phyloP scores from a whole-genome alignment of 2,329 filamentous ascomycete genomes.

The Tothia fuscella region DNA sequence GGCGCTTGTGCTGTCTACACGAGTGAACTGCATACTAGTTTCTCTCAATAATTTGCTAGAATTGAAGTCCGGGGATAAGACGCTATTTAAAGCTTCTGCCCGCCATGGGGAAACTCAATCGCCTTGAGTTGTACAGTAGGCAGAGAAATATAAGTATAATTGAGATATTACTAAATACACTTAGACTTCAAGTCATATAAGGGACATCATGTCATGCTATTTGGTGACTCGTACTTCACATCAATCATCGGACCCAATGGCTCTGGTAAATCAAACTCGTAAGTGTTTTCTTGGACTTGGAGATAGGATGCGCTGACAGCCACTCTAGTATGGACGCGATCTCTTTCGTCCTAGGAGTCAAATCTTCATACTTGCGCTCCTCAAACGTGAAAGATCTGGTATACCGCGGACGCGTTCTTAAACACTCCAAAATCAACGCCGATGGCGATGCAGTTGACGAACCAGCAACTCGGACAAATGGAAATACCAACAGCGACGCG shows the following conservation, averaged over 20 bases:
- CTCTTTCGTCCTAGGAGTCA: constrained; percentile 96
- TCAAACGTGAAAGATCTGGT: constrained; percentile 88
- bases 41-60: too few species aligned
- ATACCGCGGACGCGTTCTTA: constrained; percentile 87
- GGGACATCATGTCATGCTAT: constrained; percentile 84
- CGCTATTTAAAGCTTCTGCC: too few species aligned
- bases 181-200: constrained; percentile 99
- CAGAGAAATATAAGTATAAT: constrained; percentile 15
- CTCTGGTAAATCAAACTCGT: constrained; percentile 98
- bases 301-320: neutral
- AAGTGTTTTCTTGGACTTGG: too few species aligned
- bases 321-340: constrained; percentile 88
- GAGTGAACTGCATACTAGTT: too few species aligned
- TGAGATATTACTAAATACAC: constrained; percentile 16
- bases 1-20: too few species aligned
- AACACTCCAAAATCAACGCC: constrained; percentile 84
- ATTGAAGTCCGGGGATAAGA: too few species aligned
- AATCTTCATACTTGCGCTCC: constrained; percentile 94
- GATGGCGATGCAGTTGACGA: constrained; percentile 59
- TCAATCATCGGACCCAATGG: constrained; percentile 99
- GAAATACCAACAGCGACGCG: constrained; percentile 32
- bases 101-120: constrained; percentile 93
- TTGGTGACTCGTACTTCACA: constrained; percentile 97
- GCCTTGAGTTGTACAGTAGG: constrained; percentile 86
- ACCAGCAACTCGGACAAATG: constrained; percentile 41